Conservation (phyloP, 1,139 yeast genomes). For the Magnusiomyces sp. region DNA sequence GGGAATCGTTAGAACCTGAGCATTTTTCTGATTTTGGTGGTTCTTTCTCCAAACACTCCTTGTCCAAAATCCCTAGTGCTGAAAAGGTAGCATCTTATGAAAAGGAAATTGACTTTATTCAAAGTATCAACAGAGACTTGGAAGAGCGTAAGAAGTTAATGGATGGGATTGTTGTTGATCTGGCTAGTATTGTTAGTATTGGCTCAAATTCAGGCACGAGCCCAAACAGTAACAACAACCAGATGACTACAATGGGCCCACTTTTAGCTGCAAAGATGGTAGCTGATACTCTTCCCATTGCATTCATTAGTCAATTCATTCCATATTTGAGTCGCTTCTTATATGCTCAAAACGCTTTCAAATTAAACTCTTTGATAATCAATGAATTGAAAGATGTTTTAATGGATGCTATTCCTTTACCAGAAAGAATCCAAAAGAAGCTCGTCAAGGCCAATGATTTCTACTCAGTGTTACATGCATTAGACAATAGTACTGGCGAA, state of each 20-base stretch:
- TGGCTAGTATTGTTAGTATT: slow-evolving; percentile 2
- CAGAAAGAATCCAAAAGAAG: neutral
- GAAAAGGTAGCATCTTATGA: neutral
- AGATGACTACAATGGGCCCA: slow-evolving; percentile 5
- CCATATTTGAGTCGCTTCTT: slow-evolving; percentile 1
- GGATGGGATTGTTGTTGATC: slow-evolving; percentile 3
- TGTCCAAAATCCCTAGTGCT: neutral
- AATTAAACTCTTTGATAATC: neutral
- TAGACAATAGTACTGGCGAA: neutral
- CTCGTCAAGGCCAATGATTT: neutral
- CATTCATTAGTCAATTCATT: slow-evolving; percentile 1
- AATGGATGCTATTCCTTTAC: neutral
- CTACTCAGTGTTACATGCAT: neutral
- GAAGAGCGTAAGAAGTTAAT: slow-evolving; percentile 1
- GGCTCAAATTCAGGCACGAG: neutral
- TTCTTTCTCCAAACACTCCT: neutral
- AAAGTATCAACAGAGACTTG: neutral
- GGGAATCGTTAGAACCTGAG: slow-evolving; percentile 2
- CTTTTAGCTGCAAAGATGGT: slow-evolving; percentile 4
- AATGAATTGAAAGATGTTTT: slow-evolving; percentile 1
- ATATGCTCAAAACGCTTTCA: slow-evolving; percentile 1
- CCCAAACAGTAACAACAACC: neutral
- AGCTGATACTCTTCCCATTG: slow-evolving; percentile 3
- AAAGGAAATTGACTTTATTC: neutral
- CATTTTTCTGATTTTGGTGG: too few species aligned